Evolutionary conservation across 768 basidiomycete genomes (phyloP), one percentile per base, ranked within the genome.

Genomic region (Hypholoma sublateritium): DNA sequence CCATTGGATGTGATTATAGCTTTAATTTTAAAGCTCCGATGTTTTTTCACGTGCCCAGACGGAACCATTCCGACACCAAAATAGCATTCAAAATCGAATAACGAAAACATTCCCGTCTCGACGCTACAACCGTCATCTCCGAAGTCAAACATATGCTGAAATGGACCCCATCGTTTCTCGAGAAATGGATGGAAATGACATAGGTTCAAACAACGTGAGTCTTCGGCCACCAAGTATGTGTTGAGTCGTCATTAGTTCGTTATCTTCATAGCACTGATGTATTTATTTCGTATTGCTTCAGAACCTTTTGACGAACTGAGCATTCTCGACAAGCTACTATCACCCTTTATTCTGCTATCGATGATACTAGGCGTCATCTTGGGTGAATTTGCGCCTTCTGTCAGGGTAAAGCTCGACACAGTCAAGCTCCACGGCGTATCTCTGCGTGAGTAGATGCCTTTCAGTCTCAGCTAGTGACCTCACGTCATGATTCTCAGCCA

Each of bases 301-400:
- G 77, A 59, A 1, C 62, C 77, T 5, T 80, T 77, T 60, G 70
- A 69, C 48, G 69, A 72, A 21, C 73, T 88, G 0, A 68, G 79
- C 39, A 67, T 82, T 24, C 69, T 83, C 2, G 88, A 91, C 62
- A 78, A 83, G 16, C 74, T 87, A 5, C 74, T 91, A 25, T 84
- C 87, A 0, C 80, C 87, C 0, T 74, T 84, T 37, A 86, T 93
- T 28, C 74, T 94, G 2, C 22, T 88, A 0, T 79, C 77, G 24
- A 93, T 93, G 91, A 80, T 93, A 50, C 59, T 87, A 17, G 91
- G 90, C 0, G 85, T 91, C 4, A 67, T 92, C 49, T 83, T 94
- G 19, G 90, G 91, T 3, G 82, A 83, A 51, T 91, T 81, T 53
- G 85, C 78, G 1, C 80, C 80, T 4, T 70, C 75, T 32, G 83